phyloP scores from a whole-genome alignment of 805 yeast species.

The Torulaspora gathmanii region DNA sequence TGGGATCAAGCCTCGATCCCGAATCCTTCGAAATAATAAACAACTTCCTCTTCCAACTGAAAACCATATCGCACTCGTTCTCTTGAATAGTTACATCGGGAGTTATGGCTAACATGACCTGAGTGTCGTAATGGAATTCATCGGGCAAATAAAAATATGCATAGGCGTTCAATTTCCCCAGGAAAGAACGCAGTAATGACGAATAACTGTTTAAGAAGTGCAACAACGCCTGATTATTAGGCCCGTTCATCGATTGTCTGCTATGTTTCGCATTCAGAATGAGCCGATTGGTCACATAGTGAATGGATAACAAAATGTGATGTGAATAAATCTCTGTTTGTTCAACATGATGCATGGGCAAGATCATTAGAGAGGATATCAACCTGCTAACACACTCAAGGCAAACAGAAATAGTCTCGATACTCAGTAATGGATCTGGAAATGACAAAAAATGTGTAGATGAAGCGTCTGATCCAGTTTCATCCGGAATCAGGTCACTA shows the following conservation, averaged over 20 bases:
- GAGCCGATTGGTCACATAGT: slow-evolving; percentile 27
- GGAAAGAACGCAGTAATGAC: slow-evolving; percentile 25
- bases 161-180: slow-evolving; percentile 33
- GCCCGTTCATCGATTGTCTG: slow-evolving; percentile 3
- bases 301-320: slow-evolving; percentile 27
- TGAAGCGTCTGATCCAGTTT: neutral
- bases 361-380: slow-evolving; percentile 22
- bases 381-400: slow-evolving; percentile 36
- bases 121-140: slow-evolving; percentile 26
- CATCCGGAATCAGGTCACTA: slow-evolving; percentile 15
- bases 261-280: slow-evolving; percentile 23
- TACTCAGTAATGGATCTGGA: slow-evolving; percentile 14
- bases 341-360: slow-evolving; percentile 10
- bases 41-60: slow-evolving; percentile 27
- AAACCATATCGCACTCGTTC: slow-evolving; percentile 5
- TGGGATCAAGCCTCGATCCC: slow-evolving; percentile 4
- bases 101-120: slow-evolving; percentile 14
- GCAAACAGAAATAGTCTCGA: slow-evolving; percentile 29
- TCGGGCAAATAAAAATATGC: slow-evolving; percentile 31
- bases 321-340: slow-evolving; percentile 26
- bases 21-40: slow-evolving; percentile 9
- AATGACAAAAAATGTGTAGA: slow-evolving; percentile 1
- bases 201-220: slow-evolving; percentile 21
- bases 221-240: slow-evolving; percentile 3
- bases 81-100: slow-evolving; percentile 9